phyloP scores from a whole-genome alignment of 768 basidiomycete species.

The Leucocoprinus leucothites region DNA sequence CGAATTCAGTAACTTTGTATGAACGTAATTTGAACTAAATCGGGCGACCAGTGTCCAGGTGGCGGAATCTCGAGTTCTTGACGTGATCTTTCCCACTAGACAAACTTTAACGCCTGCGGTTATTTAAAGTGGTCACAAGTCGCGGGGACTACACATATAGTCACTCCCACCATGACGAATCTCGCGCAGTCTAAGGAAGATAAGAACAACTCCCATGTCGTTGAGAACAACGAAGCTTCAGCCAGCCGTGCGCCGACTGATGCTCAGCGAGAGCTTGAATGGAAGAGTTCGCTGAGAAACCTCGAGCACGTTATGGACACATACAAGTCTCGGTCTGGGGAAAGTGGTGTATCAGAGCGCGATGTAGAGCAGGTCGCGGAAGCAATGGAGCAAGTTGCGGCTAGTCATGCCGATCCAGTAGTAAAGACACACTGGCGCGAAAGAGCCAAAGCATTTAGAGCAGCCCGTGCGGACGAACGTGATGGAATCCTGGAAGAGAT shows the following conservation, averaged over 20 bases:
- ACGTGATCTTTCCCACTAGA: too few species aligned
- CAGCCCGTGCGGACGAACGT: neutral
- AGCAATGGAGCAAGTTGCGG: constrained; percentile 6
- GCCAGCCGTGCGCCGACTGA: neutral
- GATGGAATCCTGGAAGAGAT: constrained; percentile 1
- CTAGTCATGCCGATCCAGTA: constrained; percentile 1
- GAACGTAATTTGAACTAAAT: too few species aligned
- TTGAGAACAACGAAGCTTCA: neutral
- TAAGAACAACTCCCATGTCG: neutral
- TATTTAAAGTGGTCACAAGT: too few species aligned
- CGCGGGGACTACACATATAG: too few species aligned
- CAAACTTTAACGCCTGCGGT: too few species aligned
- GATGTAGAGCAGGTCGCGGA: neutral
- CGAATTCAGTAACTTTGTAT: neutral
- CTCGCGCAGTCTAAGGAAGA: neutral
- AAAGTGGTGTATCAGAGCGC: neutral
- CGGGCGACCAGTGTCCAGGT: neutral
- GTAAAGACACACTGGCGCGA: constrained; percentile 1
- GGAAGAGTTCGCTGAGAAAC: constrained; percentile 1
- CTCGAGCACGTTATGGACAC: neutral
- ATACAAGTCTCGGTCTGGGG: neutral
- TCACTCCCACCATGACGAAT: neutral
- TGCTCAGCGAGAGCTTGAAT: constrained; percentile 6
- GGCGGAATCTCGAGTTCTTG: neutral
- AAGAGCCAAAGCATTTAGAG: constrained; percentile 2